Base-by-base conservation (phyloP, 257 asterid species). In the Petunia secreta region DNA sequence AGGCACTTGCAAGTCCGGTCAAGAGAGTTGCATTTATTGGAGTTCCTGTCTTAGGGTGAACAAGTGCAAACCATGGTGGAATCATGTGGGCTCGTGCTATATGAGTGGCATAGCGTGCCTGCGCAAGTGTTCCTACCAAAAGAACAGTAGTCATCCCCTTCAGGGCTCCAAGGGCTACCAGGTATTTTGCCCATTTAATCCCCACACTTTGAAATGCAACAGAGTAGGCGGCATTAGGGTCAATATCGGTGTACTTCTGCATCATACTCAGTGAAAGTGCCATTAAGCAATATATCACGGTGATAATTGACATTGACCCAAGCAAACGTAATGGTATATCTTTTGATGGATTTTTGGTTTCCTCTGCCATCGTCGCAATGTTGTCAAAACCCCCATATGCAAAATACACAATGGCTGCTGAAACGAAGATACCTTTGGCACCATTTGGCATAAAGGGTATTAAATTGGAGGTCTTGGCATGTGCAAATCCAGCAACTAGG, bases 301-400 rank as follows among this genome's bases (percentile, higher is more conserved):
- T 90, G 87, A 90, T 88, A 69, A 88, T 84, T n/a, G 92, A 90
- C 92, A 90, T 90, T 6, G 94, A 90, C 11, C 94, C 94, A 1
- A 90, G 82, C 81, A 90, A 73, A 14, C 92, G 91, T 68, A 87
- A 11, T 63, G 94, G 94, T 80, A 88, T 90, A 84, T 88, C 94
- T 77, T 86, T 64, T 63, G 83, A 36, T 3, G 94, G 92, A 16
- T 88, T 52, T 69, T 41, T 88, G 1, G 94, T 90, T 58, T 90
- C 91, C 83, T 90, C 91, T 6, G 92, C 94, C 92, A 88, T 85
- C 60, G 94, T 90, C 53, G 92, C 92, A 16, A 90, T 90, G 39
- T 8, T 78, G 83, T 89, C 93, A 52, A 88, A 89, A 63, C 91
- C 93, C 65, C 88, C 86, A 11, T 89, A 89, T 10, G 93, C 93